Percentiles rank a stretch among this genome's conserved stretches.
Evolutionary conservation across 108 stramenopile species (phyloP).

Genomic region (Mayamaea pseudoterrestris): DNA sequence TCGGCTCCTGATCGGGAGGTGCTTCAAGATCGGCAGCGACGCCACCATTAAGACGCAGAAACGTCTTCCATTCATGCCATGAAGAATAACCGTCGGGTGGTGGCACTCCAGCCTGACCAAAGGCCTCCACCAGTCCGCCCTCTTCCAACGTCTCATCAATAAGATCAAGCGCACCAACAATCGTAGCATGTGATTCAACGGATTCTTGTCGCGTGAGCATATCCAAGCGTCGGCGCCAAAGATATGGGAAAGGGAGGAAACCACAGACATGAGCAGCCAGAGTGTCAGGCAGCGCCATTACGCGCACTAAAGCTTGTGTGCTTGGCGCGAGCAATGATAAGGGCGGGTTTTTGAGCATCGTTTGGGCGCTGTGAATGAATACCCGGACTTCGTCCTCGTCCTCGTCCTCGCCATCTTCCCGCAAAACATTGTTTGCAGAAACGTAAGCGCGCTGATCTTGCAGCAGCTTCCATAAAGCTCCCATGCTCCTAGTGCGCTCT

Average conservation of each 20-base stretch:
- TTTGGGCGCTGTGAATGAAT: background rate
- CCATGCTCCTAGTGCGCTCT: constrained; percentile 24
- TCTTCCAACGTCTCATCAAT: constrained; percentile 51
- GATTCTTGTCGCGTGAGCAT: constrained; percentile 21
- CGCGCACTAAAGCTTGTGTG: constrained; percentile 15
- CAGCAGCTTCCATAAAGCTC: constrained; percentile 30
- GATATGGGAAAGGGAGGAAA: constrained; percentile 32
- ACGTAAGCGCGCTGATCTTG: constrained; percentile 37
- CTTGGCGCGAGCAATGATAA: background rate
- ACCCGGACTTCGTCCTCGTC: background rate
- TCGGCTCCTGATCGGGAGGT: too few species aligned
- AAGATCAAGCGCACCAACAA: constrained; percentile 31
- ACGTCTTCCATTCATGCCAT: constrained; percentile 13
- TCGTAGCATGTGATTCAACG: constrained; percentile 33
- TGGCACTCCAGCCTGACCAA: constrained; percentile 18
- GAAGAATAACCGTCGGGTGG: constrained; percentile 27
- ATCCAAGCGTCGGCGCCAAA: constrained; percentile 26
- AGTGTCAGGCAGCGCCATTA: constrained; percentile 14
- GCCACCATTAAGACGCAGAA: too few species aligned
- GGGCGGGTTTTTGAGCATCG: background rate
- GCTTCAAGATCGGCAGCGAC: too few species aligned
- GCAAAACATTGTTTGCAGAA: too few species aligned
- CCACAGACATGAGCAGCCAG: constrained; percentile 12
- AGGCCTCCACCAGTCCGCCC: constrained; percentile 34
- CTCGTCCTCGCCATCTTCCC: too few species aligned